Conservation (phyloP, 306 rosid genomes). For the Lablab purpureus region DNA sequence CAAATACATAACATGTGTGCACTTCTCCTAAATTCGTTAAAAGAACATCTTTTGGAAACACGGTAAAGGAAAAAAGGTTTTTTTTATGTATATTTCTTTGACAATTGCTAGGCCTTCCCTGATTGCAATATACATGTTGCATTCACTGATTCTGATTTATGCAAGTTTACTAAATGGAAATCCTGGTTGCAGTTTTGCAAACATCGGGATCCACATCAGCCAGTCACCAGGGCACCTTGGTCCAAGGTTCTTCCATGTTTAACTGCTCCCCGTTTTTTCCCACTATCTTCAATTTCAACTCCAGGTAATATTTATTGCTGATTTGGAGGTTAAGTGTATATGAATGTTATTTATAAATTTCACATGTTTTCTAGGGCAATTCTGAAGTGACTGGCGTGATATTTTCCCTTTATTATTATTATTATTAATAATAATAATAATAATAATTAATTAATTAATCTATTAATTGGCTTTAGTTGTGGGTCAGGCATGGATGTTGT, state of each 20-base stretch:
- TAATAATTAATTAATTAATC: no score
- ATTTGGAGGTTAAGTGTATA: slow-evolving; percentile 11
- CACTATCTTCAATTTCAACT: slow-evolving; percentile 54
- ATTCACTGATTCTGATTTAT: slow-evolving; percentile 23
- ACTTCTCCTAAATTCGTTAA: neutral
- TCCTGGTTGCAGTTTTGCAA: slow-evolving; percentile 71
- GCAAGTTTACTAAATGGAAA: slow-evolving; percentile 23
- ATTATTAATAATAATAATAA: no score
- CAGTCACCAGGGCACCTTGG: slow-evolving; percentile 72
- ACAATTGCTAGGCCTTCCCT: neutral
- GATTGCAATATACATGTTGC: slow-evolving; percentile 3
- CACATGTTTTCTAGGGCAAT: neutral
- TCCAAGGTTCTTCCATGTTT: slow-evolving; percentile 81
- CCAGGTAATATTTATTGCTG: slow-evolving; percentile 62
- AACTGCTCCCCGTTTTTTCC: slow-evolving; percentile 80
- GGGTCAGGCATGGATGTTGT: neutral
- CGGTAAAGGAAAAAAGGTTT: neutral
- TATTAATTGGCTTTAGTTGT: slow-evolving; percentile 3
- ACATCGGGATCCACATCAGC: slow-evolving; percentile 72
- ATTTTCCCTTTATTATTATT: neutral
- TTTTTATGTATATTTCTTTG: neutral
- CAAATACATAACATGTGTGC: neutral
- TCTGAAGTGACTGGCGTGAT: neutral
- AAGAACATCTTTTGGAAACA: neutral
- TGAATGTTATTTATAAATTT: slow-evolving; percentile 1